phyloP scores from a whole-genome alignment of 768 basidiomycete species.

The Lactarius quietus region DNA sequence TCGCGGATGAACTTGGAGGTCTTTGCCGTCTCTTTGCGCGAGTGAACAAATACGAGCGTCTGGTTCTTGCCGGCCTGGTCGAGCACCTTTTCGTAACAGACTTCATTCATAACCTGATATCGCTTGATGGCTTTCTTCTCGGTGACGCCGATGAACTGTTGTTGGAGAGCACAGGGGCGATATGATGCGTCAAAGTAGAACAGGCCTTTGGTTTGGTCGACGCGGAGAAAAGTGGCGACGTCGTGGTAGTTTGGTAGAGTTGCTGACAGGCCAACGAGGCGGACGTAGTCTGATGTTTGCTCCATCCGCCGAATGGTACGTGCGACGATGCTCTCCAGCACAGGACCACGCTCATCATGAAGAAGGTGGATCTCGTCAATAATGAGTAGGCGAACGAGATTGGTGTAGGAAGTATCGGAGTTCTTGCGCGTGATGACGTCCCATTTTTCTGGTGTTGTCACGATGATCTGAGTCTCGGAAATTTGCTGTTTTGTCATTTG shows the following conservation, averaged over 20 bases:
- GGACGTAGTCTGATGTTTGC: constrained; percentile 88
- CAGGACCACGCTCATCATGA: constrained; percentile 97
- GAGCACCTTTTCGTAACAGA: constrained; percentile 97
- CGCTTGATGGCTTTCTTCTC: constrained; percentile 99
- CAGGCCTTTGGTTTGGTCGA: constrained; percentile 85
- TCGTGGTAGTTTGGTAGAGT: constrained; percentile 99
- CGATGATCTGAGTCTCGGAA: constrained; percentile 94
- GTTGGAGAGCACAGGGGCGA: constrained; percentile 91
- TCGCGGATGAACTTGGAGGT: constrained; percentile 94
- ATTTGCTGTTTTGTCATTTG: constrained; percentile 99
- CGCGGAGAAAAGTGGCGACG: constrained; percentile 94
- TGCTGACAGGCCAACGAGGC: constrained; percentile 92
- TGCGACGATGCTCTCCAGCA: constrained; percentile 86
- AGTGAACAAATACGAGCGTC: constrained; percentile 95
- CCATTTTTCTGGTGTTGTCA: constrained; percentile 99
- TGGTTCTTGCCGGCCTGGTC: constrained; percentile 91
- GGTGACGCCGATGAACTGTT: constrained; percentile 95
- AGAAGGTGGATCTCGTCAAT: constrained; percentile 98
- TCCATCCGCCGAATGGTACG: constrained; percentile 92
- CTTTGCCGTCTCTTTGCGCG: constrained; percentile 97
- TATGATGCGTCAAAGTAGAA: constrained; percentile 97
- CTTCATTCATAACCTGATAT: constrained; percentile 97
- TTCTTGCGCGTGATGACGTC: constrained; percentile 98
- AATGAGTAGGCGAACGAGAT: constrained; percentile 92
- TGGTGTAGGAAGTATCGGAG: constrained; percentile 95